Conservation (phyloP, 2,329 filamentous ascomycete species). For the Gnomoniopsis sp. region DNA sequence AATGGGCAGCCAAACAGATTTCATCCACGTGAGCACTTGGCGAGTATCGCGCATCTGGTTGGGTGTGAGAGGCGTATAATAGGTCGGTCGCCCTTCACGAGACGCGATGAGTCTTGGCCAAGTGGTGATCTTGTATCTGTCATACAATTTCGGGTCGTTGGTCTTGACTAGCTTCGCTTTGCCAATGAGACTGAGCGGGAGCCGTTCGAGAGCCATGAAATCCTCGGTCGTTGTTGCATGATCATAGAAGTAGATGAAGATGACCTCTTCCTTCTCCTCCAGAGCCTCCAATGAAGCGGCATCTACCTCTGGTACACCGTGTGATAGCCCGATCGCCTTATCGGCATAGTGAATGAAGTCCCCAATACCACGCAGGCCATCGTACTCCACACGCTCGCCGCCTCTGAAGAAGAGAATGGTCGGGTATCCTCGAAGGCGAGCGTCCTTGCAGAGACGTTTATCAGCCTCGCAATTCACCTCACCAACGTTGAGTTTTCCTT, state of each 20-base stretch:
- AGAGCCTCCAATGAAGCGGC: constrained; percentile 72
- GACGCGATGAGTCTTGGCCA: constrained; percentile 93
- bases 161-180: constrained; percentile 88
- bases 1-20: constrained; percentile 90
- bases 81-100: constrained; percentile 82
- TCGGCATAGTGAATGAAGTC: constrained; percentile 86
- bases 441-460: constrained; percentile 86
- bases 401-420: constrained; percentile 92
- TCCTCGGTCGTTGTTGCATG: constrained; percentile 91
- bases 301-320: constrained; percentile 78
- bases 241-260: constrained; percentile 98
- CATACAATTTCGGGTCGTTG: constrained; percentile 68
- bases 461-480: constrained; percentile 95
- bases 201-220: constrained; percentile 79
- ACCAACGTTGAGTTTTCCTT: constrained; percentile 83
- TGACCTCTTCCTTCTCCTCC: constrained; percentile 90
- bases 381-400: constrained; percentile 88
- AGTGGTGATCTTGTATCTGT: constrained; percentile 91
- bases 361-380: constrained; percentile 84
- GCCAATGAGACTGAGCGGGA: constrained; percentile 85
- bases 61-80: constrained; percentile 83
- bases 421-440: constrained; percentile 74
- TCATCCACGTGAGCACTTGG: constrained; percentile 87
- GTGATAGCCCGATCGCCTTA: constrained; percentile 74
- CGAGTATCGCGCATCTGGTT: constrained; percentile 88